phyloP scores from a whole-genome alignment of 495 filamentous ascomycete genomes.

The Lasiosphaeria ovina region DNA sequence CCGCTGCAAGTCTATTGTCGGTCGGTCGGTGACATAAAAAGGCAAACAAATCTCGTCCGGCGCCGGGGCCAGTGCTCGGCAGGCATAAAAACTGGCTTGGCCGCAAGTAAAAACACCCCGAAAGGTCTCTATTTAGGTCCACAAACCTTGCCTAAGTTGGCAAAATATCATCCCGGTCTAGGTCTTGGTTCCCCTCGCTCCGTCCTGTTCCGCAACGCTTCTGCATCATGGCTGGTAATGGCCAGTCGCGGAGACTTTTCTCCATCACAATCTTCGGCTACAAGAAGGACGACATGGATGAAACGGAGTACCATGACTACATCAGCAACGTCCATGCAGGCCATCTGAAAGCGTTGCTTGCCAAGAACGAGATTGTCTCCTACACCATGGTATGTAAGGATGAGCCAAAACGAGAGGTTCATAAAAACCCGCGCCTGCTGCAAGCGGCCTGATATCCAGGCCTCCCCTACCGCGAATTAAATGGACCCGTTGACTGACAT shows the following conservation, averaged over 20 bases:
- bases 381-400: not conserved
- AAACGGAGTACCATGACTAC: slow-evolving; percentile 1
- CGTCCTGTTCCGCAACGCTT: not conserved
- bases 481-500: not conserved
- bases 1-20: not conserved
- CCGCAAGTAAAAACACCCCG: too few species aligned
- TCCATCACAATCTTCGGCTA: not conserved
- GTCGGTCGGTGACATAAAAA: too few species aligned
- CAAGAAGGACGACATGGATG: slow-evolving; percentile 2
- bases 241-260: not conserved
- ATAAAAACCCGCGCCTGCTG: not conserved
- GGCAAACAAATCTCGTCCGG: too few species aligned
- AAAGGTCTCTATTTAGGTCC: too few species aligned
- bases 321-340: slow-evolving; percentile 1
- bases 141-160: too few species aligned
- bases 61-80: too few species aligned
- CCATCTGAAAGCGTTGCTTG: not conserved
- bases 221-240: not conserved
- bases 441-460: too few species aligned
- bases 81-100: too few species aligned
- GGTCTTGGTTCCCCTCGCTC: too few species aligned
- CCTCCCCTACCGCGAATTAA: too few species aligned
- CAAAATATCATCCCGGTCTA: too few species aligned
- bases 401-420: not conserved
- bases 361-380: not conserved